These are phyloP conservation scores for Blastobotrys indianensis DNA, from an alignment of 1,139 yeast species.

Conservation along the genomic window DNA sequence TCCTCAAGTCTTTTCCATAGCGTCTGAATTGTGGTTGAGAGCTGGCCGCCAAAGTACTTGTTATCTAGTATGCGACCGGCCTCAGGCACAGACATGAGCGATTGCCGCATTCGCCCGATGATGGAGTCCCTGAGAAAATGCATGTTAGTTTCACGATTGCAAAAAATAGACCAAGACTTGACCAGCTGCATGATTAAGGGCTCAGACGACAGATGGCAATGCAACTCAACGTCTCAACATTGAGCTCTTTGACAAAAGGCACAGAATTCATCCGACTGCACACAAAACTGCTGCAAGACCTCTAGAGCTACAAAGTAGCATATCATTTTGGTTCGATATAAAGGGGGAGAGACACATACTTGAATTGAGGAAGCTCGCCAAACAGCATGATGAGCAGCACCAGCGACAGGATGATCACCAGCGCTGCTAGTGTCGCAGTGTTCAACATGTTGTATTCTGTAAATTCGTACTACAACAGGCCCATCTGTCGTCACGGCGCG, in stretches of 20 bases:
- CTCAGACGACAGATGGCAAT: no score
- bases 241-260: no score
- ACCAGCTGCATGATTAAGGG: no score
- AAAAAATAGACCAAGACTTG: no score
- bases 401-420: conserved; percentile 21
- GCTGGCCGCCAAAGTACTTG: conserved; percentile 7
- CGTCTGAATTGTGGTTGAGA: background rate
- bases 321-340: conserved; percentile 24
- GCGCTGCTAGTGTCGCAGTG: no score
- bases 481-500: no score
- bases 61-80: conserved; percentile 8
- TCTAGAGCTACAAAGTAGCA: conserved; percentile 33
- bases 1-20: conserved; percentile 8
- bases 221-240: no score
- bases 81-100: conserved; percentile 9
- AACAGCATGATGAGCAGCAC: conserved; percentile 38
- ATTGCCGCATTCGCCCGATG: conserved; percentile 15
- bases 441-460: no score
- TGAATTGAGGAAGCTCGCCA: conserved; percentile 50
- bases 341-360: conserved; percentile 21
- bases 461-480: no score
- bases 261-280: no score
- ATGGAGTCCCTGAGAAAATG: conserved; percentile 18
- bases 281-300: no score
- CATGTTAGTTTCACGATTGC: no score